Evolutionary conservation across 1,139 yeast species (phyloP).

Genomic region (Scheffersomyces illinoinensis): DNA sequence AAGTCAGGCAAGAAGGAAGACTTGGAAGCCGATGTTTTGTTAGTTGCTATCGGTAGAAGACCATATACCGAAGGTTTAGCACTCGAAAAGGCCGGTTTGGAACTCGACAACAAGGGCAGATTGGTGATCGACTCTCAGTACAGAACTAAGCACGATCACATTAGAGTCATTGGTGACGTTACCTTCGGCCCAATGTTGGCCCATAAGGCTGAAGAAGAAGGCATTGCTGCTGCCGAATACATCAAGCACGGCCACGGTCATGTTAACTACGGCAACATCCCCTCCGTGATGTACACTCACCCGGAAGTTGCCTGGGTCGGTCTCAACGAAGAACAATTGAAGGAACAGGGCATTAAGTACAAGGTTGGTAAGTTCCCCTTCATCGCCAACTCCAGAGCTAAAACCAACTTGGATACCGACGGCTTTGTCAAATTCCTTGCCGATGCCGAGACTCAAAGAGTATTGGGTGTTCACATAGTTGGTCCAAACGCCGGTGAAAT

Average conservation of each 20-base stretch:
- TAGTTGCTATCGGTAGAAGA: constrained; percentile 98
- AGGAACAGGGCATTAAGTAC: constrained; percentile 89
- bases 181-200: constrained; percentile 99
- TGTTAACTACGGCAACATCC: constrained; percentile 96
- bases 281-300: constrained; percentile 97
- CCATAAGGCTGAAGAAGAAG: constrained; percentile 99
- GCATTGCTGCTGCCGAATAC: constrained; percentile 96
- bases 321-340: constrained; percentile 91
- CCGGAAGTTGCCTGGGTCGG: constrained; percentile 99
- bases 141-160: constrained; percentile 89
- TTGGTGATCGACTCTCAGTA: constrained; percentile 91
- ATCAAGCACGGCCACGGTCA: constrained; percentile 94
- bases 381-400: constrained; percentile 98
- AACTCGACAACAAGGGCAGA: constrained; percentile 88
- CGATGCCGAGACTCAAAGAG: constrained; percentile 96
- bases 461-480: constrained; percentile 94
- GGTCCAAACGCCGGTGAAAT: constrained; percentile 99
- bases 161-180: constrained; percentile 97
- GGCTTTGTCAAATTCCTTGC: constrained; percentile 96
- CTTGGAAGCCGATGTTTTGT: constrained; percentile 85
- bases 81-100: constrained; percentile 86
- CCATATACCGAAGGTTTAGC: constrained; percentile 91
- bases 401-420: constrained; percentile 95
- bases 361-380: constrained; percentile 98
- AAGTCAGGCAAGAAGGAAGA: constrained; percentile 81